Evolutionary conservation across 2,329 filamentous ascomycete species (phyloP), one percentile per base, ranked within the genome.

Genomic region (Xylaria sp.): DNA sequence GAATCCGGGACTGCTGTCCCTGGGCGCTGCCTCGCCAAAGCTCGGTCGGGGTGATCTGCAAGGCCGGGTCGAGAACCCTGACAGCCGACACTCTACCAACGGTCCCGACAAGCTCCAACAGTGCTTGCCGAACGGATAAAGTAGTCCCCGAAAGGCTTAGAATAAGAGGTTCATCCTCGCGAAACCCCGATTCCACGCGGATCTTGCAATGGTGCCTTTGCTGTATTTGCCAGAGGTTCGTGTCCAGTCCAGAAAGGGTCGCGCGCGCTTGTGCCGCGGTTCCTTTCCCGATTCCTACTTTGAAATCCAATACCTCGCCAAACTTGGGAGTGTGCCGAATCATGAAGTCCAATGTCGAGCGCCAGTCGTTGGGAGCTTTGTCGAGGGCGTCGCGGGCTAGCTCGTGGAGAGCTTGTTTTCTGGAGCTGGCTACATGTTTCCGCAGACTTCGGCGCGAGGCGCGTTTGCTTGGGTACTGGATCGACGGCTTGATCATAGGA

Each of bases 61-160:
- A 72, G 10, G 63, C 36, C 6, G 65, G 69, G 39, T 77, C 73
- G 36, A 71, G 62, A 18, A 76, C 58, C 64, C 74, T 73, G 23
- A 78, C 70, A 33, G 73, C 76, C 0, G 72, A 73, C 18, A 78
- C 61, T 31, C 69, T 72, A 18, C 76, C 76, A 15, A 75, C 62
- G 5, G 65, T 61, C 23, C 61, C 67, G n/a, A 78, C 61, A 10
- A 79, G 67, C 13, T 78, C 78, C 25, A 72, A 33, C 23, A 79
- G 56, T 7, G 75, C 70, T 56, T 72, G 73, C 48, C 71, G 73
- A 10, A 79, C 67, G 4, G 75, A 72, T 39, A 72, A 41, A 61
- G 70, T 74, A 7, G 75, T 72, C 31, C 78, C 78, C 5, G 75
- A 75, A 6, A 79, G 43, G 31, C 51, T 73, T 25, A 79, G 67